Percentiles rank a stretch among this genome's conserved stretches.
Evolutionary conservation across 805 yeast species (phyloP).

Genomic region (Saturnispora saitoi): DNA sequence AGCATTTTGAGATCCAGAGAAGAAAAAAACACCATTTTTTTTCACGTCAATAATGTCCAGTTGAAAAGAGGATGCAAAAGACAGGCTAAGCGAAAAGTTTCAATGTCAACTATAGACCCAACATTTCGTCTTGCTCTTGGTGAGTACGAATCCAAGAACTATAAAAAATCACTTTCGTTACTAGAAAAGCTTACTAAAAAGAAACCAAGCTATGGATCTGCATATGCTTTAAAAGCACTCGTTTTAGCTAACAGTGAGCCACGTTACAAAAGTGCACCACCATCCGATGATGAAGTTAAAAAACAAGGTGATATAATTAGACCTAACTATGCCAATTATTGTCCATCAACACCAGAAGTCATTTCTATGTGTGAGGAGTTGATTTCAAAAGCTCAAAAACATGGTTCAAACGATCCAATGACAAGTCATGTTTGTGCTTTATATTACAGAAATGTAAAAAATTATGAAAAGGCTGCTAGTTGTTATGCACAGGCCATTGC

Average conservation of each 20-base stretch:
- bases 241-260: conserved; percentile 22
- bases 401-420: conserved; percentile 55
- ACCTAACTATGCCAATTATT: conserved; percentile 24
- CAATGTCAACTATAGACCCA: not conserved
- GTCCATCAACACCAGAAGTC: conserved; percentile 40
- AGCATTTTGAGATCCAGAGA: not conserved
- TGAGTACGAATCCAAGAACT: conserved; percentile 76
- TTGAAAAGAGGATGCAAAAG: not conserved
- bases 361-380: conserved; percentile 54
- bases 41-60: not conserved
- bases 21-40: not conserved
- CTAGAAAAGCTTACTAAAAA: conserved; percentile 73
- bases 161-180: conserved; percentile 73
- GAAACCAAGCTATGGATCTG: conserved; percentile 66
- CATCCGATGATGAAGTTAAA: conserved; percentile 8
- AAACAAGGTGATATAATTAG: conserved; percentile 4
- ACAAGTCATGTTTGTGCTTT: conserved; percentile 83
- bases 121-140: conserved; percentile 70
- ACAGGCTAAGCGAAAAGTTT: not conserved
- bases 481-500: conserved; percentile 69
- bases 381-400: conserved; percentile 51
- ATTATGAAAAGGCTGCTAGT: conserved; percentile 68
- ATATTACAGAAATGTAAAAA: conserved; percentile 59
- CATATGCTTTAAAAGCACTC: conserved; percentile 79
- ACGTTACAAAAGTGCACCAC: conserved; percentile 3